Conservation (phyloP, 345 rosid species). For the Tarenaya hassleriana region DNA sequence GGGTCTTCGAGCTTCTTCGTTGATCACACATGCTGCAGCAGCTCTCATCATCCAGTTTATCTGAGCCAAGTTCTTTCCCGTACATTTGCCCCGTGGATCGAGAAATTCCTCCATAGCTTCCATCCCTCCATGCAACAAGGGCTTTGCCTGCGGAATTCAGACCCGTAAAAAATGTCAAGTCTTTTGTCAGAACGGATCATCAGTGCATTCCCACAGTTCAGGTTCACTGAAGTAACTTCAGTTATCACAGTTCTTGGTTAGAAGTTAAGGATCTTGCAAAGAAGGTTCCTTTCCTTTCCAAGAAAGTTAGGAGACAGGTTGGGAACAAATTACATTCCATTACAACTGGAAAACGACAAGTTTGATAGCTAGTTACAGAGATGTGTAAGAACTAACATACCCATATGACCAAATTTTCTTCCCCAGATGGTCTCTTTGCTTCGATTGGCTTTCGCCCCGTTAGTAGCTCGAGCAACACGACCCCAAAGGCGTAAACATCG, state of each 20-base stretch:
- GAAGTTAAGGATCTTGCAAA: conserved; percentile 12
- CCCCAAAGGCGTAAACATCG: conserved; percentile 94
- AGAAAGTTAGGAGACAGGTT: conserved; percentile 11
- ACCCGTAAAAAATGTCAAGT: too few relatives aligned
- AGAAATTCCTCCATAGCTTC: conserved; percentile 58
- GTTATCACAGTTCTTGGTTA: conserved; percentile 10
- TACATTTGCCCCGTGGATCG: conserved; percentile 48
- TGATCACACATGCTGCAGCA: conserved; percentile 61
- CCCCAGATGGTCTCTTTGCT: conserved; percentile 66
- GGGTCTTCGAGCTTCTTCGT: conserved; percentile 71
- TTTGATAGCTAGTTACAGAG: conserved; percentile 16
- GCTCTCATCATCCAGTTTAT: conserved; percentile 64
- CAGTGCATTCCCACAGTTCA: neutral
- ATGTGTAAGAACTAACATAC: conserved; percentile 41
- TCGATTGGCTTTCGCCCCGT: conserved; percentile 91
- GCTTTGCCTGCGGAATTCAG: conserved; percentile 54
- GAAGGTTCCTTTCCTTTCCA: conserved; percentile 4
- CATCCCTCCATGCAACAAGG: conserved; percentile 57
- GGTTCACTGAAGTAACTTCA: too few relatives aligned
- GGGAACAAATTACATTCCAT: conserved; percentile 18
- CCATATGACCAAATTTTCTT: conserved; percentile 93
- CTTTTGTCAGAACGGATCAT: too few relatives aligned
- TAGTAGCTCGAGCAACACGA: conserved; percentile 75
- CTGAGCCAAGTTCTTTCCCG: conserved; percentile 32
- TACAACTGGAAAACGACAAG: conserved; percentile 29